Evolutionary conservation across 345 rosid genomes (phyloP).

Genomic region (Dimocarpus longan): DNA sequence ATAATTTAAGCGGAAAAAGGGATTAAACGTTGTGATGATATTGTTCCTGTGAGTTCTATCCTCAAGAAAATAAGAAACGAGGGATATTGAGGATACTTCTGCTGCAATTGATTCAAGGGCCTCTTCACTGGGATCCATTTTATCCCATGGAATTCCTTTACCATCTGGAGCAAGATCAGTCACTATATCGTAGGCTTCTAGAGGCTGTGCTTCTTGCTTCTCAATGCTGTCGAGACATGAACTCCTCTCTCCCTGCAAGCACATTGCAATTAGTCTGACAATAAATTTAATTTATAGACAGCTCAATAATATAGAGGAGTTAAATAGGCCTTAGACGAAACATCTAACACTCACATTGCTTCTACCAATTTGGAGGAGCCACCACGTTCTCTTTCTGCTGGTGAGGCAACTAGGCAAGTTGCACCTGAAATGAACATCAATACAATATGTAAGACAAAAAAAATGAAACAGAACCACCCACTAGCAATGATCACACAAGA

Average conservation of each 20-base stretch:
- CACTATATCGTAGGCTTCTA: conserved; percentile 60
- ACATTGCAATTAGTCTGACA: background rate
- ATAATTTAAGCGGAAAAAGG: conserved; percentile 60
- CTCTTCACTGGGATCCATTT: conserved; percentile 61
- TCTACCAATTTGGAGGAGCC: conserved; percentile 67
- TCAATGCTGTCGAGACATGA: conserved; percentile 64
- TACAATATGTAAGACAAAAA: background rate
- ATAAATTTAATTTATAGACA: background rate
- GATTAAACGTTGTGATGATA: background rate
- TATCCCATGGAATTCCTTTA: conserved; percentile 73
- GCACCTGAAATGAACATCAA: conserved; percentile 34
- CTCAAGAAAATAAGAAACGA: no score
- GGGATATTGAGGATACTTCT: conserved; percentile 30
- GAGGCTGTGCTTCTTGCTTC: conserved; percentile 67
- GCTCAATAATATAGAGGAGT: no score
- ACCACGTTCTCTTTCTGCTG: conserved; percentile 66
- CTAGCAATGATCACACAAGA: background rate
- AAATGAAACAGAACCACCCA: background rate
- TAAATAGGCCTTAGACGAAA: background rate
- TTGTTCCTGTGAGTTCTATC: background rate
- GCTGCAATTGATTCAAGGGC: conserved; percentile 57
- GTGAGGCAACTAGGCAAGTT: conserved; percentile 62
- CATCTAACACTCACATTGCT: conserved; percentile 54
- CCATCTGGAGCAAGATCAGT: conserved; percentile 64
- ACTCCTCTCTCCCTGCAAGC: conserved; percentile 54